A percentile compares a stretch with the other conserved stretches of the same genome.
phyloP scores from a whole-genome alignment of 495 filamentous ascomycete species.

The Neurospora intermedia region DNA sequence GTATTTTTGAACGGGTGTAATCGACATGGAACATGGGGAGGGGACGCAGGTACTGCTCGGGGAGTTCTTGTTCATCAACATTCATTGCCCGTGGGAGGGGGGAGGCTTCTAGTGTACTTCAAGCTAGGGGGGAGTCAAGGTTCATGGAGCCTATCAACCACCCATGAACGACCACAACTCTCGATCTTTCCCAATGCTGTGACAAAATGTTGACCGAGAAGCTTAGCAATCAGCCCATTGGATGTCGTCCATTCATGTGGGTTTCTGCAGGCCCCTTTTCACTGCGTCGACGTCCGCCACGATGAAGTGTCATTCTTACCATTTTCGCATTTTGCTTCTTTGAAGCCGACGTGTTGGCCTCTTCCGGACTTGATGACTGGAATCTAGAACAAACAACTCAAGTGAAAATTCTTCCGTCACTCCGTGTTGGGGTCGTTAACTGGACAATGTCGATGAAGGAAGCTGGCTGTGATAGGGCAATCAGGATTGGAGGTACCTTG shows the following conservation, averaged over 20 bases:
- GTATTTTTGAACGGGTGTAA: background rate
- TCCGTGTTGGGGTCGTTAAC: background rate
- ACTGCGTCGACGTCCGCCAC: background rate
- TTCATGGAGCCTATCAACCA: background rate
- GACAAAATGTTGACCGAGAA: background rate
- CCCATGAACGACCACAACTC: background rate
- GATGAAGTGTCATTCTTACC: background rate
- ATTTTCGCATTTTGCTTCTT: background rate
- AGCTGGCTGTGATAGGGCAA: background rate
- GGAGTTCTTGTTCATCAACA: background rate
- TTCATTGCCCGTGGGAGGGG: background rate
- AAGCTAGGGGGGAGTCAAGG: background rate
- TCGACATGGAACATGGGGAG: background rate
- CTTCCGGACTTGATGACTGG: background rate
- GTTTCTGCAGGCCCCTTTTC: background rate
- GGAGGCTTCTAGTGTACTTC: background rate
- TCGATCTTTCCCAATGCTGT: background rate
- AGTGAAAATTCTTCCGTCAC: background rate
- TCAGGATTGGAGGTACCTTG: background rate
- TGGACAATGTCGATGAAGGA: background rate
- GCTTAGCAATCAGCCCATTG: background rate
- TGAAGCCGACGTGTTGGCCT: background rate
- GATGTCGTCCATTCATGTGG: background rate
- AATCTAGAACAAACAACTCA: background rate
- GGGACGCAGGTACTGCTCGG: background rate